phyloP scores from a whole-genome alignment of 148 eudicot species.

The Camellia granthamiana region DNA sequence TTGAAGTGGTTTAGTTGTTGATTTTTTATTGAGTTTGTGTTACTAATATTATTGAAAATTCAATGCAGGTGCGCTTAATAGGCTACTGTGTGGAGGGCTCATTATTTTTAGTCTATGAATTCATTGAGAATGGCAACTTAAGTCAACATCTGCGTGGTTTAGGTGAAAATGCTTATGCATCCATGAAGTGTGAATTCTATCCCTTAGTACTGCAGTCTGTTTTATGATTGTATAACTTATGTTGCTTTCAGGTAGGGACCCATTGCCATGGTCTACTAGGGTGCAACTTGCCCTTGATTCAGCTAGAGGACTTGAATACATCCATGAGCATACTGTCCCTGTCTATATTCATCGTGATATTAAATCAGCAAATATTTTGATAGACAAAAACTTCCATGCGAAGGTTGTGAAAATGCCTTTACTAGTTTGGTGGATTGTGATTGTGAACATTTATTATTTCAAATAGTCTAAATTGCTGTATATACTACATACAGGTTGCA shows the following conservation, averaged over 20 bases:
- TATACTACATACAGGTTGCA: slow-evolving; percentile 52
- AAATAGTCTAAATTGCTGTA: background rate
- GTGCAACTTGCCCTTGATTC: slow-evolving; percentile 76
- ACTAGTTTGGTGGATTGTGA: background rate
- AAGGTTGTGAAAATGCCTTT: slow-evolving; percentile 39
- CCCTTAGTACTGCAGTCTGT: background rate
- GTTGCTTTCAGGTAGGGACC: slow-evolving; percentile 34
- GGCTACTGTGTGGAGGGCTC: slow-evolving; percentile 67
- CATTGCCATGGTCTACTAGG: slow-evolving; percentile 65
- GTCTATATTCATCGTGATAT: slow-evolving; percentile 71
- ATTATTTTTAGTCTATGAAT: slow-evolving; percentile 65
- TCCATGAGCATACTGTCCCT: slow-evolving; percentile 72
- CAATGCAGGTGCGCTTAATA: slow-evolving; percentile 57
- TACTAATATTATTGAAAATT: background rate
- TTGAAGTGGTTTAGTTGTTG: background rate
- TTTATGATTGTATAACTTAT: background rate
- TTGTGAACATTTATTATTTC: background rate
- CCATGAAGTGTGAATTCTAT: background rate
- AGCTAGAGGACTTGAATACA: slow-evolving; percentile 80
- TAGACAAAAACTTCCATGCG: slow-evolving; percentile 50
- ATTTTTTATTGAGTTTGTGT: background rate
- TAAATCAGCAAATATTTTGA: slow-evolving; percentile 62
- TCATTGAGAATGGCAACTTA: slow-evolving; percentile 62
- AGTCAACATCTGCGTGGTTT: slow-evolving; percentile 54
- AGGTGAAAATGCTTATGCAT: slow-evolving; percentile 26